Base-by-base conservation (phyloP, 164 flowering plant species). In the Platanus orientalis region DNA sequence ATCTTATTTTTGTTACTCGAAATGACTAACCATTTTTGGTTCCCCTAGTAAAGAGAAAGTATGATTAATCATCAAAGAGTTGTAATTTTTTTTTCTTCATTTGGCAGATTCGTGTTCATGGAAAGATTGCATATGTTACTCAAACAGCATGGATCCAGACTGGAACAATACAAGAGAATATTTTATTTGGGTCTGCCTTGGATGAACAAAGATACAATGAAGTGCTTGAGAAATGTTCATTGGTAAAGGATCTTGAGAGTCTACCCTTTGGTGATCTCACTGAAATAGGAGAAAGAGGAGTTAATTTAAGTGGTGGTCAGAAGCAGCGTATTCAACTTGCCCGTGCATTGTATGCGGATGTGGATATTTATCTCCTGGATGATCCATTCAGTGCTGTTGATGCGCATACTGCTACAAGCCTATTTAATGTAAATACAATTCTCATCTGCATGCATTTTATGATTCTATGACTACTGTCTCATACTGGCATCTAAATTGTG, bases 381-480 rank as follows among this genome's bases (percentile, higher is more conserved):
- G 94, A 92, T 74, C 94, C 96, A 10, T 89, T 92, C 65, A 92
- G 96, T 40, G 96, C 97, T 21, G 88, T 92, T 55, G 97, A 92
- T 80, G 97, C 97, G 20, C 92, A 87, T 56, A 89, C 97, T 24
- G 97, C 92, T 19, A 71, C 88, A 7, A 79, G 78, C 67, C 61
- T 92, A 27, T 86, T 89, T 64, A 84, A 82, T 61, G 96, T 92
- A 70, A 62, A 7, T 16, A n/a, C n/a, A 1, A n/a, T 30, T 57
- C 60, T 30, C n/a, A 24, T 54, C 49, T 23, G 0, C 16, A 25
- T 54, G 27, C 34, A 29, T 4, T 52, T 60, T 54, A 11, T 63
- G 17, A 5, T 53, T 7, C 47, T 53, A 13, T 52, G 19, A 6
- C 14, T 24, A 51, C 45, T 45, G 28, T 53, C 34, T 63, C 23